These are phyloP conservation scores for Fusarium sp. DNA, from an alignment of 2,329 filamentous ascomycete species.

Conservation along the genomic window DNA sequence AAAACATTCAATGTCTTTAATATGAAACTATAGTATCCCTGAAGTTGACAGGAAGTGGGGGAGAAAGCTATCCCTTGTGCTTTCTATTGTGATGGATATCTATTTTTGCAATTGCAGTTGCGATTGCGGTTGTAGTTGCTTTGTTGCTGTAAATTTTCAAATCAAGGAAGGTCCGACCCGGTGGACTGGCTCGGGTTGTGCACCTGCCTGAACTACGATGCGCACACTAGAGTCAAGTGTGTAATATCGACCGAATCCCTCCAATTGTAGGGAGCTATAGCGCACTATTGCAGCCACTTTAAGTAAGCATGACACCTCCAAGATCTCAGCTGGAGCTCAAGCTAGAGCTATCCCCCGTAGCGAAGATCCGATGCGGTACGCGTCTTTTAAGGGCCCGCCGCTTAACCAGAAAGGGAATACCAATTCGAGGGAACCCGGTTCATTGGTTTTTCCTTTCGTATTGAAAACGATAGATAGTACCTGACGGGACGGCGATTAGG, in stretches of 20 bases:
- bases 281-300: conserved; percentile 33
- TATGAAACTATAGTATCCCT: conserved; percentile 35
- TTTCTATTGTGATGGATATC: conserved; percentile 16
- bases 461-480: conserved; percentile 27
- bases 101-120: conserved; percentile 4
- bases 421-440: conserved; percentile 4
- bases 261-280: conserved; percentile 6
- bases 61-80: conserved; percentile 18
- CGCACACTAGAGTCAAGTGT: conserved; percentile 17
- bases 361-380: conserved; percentile 40
- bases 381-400: conserved; percentile 23
- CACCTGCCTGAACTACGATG: conserved; percentile 20
- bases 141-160: conserved; percentile 8
- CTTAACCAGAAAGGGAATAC: conserved; percentile 32
- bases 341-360: conserved; percentile 12
- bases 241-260: neutral
- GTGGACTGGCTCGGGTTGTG: conserved; percentile 30
- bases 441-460: conserved; percentile 19
- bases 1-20: conserved; percentile 22
- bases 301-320: conserved; percentile 28
- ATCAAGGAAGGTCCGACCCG: conserved; percentile 35
- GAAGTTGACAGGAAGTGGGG: conserved; percentile 26
- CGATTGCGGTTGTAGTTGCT: conserved; percentile 4
- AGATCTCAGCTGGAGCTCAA: conserved; percentile 29
- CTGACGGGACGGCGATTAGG: conserved; percentile 21